These are phyloP conservation scores for Nicotiana tabacum DNA, from an alignment of 257 asterid genomes.

Conservation along the genomic window DNA sequence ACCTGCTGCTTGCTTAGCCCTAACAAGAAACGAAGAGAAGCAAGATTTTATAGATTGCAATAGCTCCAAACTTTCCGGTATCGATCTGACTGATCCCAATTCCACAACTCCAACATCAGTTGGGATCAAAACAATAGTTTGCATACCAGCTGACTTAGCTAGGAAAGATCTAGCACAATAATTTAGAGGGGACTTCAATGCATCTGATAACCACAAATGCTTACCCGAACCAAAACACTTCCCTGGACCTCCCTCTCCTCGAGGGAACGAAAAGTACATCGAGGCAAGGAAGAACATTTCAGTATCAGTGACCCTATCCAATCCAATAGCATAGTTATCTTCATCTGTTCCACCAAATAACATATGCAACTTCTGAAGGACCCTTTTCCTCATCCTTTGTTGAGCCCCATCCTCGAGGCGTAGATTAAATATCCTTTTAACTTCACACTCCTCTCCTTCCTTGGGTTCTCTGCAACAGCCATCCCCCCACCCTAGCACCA, in stretches of 20 bases:
- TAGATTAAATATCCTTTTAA: conserved; percentile 38
- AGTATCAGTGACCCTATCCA: conserved; percentile 91
- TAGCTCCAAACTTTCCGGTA: conserved; percentile 60
- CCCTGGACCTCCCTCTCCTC: conserved; percentile 91
- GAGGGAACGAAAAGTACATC: conserved; percentile 85
- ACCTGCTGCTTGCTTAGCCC: conserved; percentile 42
- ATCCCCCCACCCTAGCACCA: conserved; percentile 96
- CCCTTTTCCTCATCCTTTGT: conserved; percentile 88
- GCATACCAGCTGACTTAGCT: conserved; percentile 83
- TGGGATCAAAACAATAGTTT: conserved; percentile 78
- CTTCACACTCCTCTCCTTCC: conserved; percentile 61
- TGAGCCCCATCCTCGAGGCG: conserved; percentile 66
- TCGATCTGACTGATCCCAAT: conserved; percentile 72
- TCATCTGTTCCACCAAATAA: conserved; percentile 80
- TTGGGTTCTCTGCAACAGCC: conserved; percentile 91
- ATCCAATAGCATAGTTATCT: conserved; percentile 73
- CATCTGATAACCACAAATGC: conserved; percentile 65
- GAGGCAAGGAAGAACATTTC: conserved; percentile 97
- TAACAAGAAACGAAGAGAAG: conserved; percentile 47
- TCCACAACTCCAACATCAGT: conserved; percentile 89
- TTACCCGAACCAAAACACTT: conserved; percentile 59
- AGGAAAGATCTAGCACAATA: conserved; percentile 80
- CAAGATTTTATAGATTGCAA: conserved; percentile 45
- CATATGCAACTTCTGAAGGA: conserved; percentile 67
- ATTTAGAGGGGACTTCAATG: conserved; percentile 38